phyloP scores from a whole-genome alignment of 1,284 basidiomycete genomes.

The Cryptococcus sp. region DNA sequence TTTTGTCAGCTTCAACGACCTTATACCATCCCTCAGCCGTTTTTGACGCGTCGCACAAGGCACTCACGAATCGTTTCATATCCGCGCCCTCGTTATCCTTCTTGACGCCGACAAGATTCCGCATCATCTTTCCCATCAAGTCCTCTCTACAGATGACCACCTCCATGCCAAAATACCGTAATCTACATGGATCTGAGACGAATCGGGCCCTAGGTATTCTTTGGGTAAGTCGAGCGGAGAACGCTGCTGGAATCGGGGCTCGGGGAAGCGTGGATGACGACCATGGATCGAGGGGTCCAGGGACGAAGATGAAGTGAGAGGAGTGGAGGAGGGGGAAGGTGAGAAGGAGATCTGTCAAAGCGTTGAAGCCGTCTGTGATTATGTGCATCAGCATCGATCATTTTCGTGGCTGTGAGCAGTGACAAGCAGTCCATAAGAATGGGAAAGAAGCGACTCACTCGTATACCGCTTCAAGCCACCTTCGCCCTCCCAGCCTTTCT shows the following conservation, averaged over 20 bases:
- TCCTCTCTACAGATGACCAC: conserved; percentile 93
- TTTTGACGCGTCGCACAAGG: background rate
- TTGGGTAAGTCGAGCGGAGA: conserved; percentile 67
- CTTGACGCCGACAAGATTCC: conserved; percentile 86
- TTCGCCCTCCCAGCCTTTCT: conserved; percentile 74
- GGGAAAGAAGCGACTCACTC: conserved; percentile 58
- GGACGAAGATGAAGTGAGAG: conserved; percentile 91
- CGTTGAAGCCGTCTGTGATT: conserved; percentile 70
- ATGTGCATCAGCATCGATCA: conserved; percentile 43
- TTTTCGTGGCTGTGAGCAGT: background rate
- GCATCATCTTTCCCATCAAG: conserved; percentile 87
- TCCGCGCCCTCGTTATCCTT: conserved; percentile 69
- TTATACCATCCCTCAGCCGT: no score
- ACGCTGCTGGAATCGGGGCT: conserved; percentile 71
- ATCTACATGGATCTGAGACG: conserved; percentile 87
- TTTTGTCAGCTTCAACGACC: no score
- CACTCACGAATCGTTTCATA: conserved; percentile 79
- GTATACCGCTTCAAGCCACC: conserved; percentile 80
- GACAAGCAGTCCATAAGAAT: background rate
- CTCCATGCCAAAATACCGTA: conserved; percentile 95
- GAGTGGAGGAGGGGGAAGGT: conserved; percentile 75
- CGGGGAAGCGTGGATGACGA: conserved; percentile 78
- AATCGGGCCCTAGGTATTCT: conserved; percentile 78
- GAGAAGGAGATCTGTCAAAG: conserved; percentile 78
- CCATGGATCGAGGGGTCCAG: conserved; percentile 85